Percentiles rank a stretch among this genome's conserved stretches.
phyloP scores from a whole-genome alignment of 106 monocot species.

The Allium sativum region DNA sequence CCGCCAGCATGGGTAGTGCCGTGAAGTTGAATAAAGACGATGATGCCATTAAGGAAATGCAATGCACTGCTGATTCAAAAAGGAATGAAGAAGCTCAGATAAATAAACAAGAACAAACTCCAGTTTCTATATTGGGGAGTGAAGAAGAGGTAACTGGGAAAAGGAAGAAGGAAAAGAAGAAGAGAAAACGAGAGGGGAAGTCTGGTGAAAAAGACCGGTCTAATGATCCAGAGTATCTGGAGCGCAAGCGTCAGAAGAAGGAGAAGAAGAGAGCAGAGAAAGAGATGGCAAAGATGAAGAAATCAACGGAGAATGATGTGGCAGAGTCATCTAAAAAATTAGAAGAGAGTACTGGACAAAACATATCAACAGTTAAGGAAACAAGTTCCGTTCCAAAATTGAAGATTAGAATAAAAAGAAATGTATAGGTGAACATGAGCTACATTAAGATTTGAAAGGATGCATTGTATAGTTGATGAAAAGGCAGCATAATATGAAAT shows the following conservation, averaged over 20 bases:
- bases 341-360: slow-evolving; percentile 6
- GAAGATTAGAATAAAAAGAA: slow-evolving; percentile 56
- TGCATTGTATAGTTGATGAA: too few species aligned
- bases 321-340: slow-evolving; percentile 8
- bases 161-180: slow-evolving; percentile 54
- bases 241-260: slow-evolving; percentile 83
- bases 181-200: slow-evolving; percentile 36
- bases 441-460: too few species aligned
- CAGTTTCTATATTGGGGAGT: background rate
- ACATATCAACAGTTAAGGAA: slow-evolving; percentile 13
- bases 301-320: background rate
- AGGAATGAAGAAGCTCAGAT: slow-evolving; percentile 11
- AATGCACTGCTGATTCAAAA: slow-evolving; percentile 75
- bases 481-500: too few species aligned
- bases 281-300: slow-evolving; percentile 27
- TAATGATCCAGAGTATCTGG: slow-evolving; percentile 68
- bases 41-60: slow-evolving; percentile 40
- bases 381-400: slow-evolving; percentile 29
- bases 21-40: slow-evolving; percentile 34
- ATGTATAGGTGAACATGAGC: background rate
- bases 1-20: slow-evolving; percentile 58
- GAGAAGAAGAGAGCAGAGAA: slow-evolving; percentile 71
- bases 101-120: slow-evolving; percentile 7
- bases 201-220: slow-evolving; percentile 15
- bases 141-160: slow-evolving; percentile 28